A percentile compares a stretch with the other conserved stretches of the same genome.
Conservation (phyloP, 2,329 filamentous ascomycete species). For the Xylariaceae sp. region DNA sequence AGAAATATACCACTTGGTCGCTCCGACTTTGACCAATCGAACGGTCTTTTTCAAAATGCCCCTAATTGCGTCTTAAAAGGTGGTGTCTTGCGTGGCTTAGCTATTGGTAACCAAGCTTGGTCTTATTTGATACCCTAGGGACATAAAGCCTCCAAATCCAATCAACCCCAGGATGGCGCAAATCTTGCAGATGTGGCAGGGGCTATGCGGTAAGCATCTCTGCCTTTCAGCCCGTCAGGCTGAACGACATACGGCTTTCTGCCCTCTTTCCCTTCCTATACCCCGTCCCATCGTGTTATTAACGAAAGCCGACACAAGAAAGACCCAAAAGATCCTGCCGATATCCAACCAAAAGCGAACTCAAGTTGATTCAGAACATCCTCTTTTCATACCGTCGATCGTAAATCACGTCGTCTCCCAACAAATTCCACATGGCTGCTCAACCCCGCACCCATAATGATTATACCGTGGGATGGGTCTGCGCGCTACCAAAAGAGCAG, state of each 20-base stretch:
- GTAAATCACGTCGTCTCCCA: background rate
- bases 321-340: background rate
- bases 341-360: background rate
- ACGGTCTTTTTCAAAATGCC: background rate
- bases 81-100: background rate
- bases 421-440: background rate
- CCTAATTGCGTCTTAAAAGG: background rate
- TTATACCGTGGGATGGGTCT: slow-evolving; percentile 22
- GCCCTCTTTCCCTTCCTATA: background rate
- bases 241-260: background rate
- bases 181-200: background rate
- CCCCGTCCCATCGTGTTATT: background rate
- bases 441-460: slow-evolving; percentile 10
- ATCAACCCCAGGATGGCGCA: background rate
- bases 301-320: background rate
- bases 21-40: background rate
- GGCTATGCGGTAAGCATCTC: background rate
- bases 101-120: background rate
- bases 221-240: background rate
- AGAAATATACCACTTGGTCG: background rate
- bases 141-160: background rate
- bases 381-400: background rate
- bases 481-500: slow-evolving; percentile 18
- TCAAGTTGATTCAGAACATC: background rate
- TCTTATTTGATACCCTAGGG: background rate